Percentiles rank a stretch among this genome's conserved stretches.
Conservation (phyloP, 352 stramenopile species). For the Blastocystis sp. region DNA sequence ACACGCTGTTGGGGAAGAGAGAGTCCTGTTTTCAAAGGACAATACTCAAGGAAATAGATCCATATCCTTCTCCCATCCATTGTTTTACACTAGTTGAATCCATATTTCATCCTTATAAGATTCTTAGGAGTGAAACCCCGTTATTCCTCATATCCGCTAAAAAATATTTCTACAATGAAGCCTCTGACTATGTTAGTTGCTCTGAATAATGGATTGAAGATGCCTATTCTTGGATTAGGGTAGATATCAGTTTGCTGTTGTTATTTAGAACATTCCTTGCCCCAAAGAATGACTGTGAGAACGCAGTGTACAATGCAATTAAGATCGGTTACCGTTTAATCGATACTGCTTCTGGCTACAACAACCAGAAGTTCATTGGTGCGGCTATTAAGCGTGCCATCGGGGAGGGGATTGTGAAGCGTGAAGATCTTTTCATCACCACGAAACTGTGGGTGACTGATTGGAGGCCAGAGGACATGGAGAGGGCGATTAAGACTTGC, state of each 20-base stretch:
- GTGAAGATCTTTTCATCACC: slow-evolving; percentile 61
- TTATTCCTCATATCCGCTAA: too few relatives aligned
- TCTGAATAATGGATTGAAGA: slow-evolving; percentile 27
- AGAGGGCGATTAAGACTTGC: slow-evolving; percentile 66
- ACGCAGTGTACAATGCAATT: slow-evolving; percentile 65
- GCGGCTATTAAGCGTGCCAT: slow-evolving; percentile 65
- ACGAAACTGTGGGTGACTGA: slow-evolving; percentile 67
- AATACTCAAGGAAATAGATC: too few relatives aligned
- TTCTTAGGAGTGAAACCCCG: too few relatives aligned
- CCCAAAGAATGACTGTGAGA: slow-evolving; percentile 49
- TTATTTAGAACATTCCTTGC: slow-evolving; percentile 60
- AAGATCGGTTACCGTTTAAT: slow-evolving; percentile 68
- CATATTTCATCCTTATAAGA: too few relatives aligned
- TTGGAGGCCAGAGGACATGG: slow-evolving; percentile 70
- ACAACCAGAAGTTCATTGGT: slow-evolving; percentile 70
- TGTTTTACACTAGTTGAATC: too few relatives aligned
- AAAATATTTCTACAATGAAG: background rate
- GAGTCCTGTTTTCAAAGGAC: too few relatives aligned
- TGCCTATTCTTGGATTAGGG: slow-evolving; percentile 42
- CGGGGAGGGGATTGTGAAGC: slow-evolving; percentile 11
- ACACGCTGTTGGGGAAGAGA: too few relatives aligned
- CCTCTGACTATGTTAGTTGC: background rate
- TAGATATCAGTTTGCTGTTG: background rate
- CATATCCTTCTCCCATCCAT: too few relatives aligned
- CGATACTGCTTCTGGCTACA: slow-evolving; percentile 71